Evolutionary conservation across 1,284 basidiomycete species (phyloP), one percentile per base, ranked within the genome.

Genomic region (Cronartium quercuum): DNA sequence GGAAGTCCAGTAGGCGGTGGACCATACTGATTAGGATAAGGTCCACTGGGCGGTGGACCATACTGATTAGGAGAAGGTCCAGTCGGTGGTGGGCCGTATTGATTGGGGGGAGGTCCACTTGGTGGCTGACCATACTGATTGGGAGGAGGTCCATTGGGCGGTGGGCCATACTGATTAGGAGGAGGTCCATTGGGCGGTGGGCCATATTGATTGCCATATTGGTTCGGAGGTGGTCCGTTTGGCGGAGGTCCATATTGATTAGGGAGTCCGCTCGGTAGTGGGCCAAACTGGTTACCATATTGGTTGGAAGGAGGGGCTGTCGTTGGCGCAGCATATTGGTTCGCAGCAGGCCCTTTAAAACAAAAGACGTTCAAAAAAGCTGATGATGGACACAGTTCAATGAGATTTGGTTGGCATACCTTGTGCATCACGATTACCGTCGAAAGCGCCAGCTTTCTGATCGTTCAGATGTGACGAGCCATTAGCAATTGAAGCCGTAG

Each of bases 201-300:
- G 2, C 29, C 29, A 2, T 29, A 29, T 29, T 29, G 29, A 29
- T 29, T 29, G 29, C 29, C 29, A 29, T 29, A 29, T 2, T 29
- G 29, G 2, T 29, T 29, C 1, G 29, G 29, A 29, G 29, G 29
- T 1, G 29, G 29, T 21, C 44, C 44, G 2, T 1, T 21, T 15
- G 21, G 44, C 1, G 15, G 13, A 1, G 1, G 44, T 1, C 44
- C 67, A 42, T 41, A 42, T 21, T 41, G 41, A 24, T 47, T 47
- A 0, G 37, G n/a, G n/a, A n/a, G n/a, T n/a, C n/a, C n/a, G n/a
- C n/a, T n/a, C n/a, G n/a, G n/a, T n/a, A n/a, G n/a, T n/a, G n/a
- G n/a, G n/a, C n/a, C n/a, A n/a, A n/a, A n/a, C n/a, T 67, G 51
- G 29, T 57, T 65, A 24, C 63, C 63, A 21, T 67, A 67, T 34